Evolutionary conservation across 306 rosid genomes (phyloP).

Genomic region (Vicia villosa): DNA sequence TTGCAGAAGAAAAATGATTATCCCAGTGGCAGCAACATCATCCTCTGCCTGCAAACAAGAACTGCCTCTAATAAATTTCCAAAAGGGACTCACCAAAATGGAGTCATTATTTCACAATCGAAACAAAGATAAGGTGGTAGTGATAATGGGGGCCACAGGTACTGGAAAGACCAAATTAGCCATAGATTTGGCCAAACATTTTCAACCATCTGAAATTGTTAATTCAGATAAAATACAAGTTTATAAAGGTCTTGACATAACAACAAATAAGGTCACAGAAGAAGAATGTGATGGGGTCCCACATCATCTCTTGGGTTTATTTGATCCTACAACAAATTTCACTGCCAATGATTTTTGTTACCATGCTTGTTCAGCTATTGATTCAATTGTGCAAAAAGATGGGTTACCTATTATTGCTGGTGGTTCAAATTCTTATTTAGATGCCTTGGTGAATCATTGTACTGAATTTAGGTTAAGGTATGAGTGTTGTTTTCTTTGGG

Average conservation of each 20-base stretch:
- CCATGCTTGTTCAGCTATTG: conserved; percentile 41
- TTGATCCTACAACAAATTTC: conserved; percentile 43
- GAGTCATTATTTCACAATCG: conserved; percentile 49
- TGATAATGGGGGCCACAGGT: conserved; percentile 84
- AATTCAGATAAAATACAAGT: conserved; percentile 91
- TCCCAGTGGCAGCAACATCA: conserved; percentile 24
- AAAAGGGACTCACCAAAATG: conserved; percentile 41
- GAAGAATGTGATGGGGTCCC: conserved; percentile 68
- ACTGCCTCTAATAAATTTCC: conserved; percentile 49
- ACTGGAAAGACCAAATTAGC: conserved; percentile 82
- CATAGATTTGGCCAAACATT: conserved; percentile 65
- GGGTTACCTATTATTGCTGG: conserved; percentile 53
- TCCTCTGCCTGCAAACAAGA: conserved; percentile 56
- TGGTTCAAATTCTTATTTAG: conserved; percentile 52
- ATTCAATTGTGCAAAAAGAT: conserved; percentile 41
- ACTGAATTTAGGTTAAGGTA: conserved; percentile 35
- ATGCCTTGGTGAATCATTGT: conserved; percentile 38
- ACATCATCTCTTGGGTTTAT: conserved; percentile 63
- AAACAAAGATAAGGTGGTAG: conserved; percentile 56
- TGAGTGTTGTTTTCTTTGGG: conserved; percentile 56
- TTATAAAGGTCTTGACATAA: conserved; percentile 66
- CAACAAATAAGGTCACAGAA: conserved; percentile 71
- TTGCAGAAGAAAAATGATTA: conserved; percentile 32
- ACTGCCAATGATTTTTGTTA: conserved; percentile 42
- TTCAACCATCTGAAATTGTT: conserved; percentile 62